A percentile compares a stretch with the other conserved stretches of the same genome.
These are phyloP conservation scores for Calonectria pteridis DNA, from an alignment of 2,329 filamentous ascomycete species.

Conservation along the genomic window DNA sequence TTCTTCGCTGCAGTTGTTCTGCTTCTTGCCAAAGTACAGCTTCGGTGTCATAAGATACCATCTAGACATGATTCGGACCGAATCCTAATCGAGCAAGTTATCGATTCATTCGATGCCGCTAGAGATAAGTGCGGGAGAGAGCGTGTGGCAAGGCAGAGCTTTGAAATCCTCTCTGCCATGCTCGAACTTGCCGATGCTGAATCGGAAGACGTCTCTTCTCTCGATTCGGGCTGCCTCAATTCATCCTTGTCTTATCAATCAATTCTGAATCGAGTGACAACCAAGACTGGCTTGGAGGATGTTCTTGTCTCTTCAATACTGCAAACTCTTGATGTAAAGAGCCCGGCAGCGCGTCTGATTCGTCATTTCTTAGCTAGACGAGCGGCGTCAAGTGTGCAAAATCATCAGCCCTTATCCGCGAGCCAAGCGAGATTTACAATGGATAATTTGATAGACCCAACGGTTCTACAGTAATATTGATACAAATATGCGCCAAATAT, in stretches of 20 bases:
- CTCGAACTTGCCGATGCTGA: background rate
- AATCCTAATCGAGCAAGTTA: constrained; percentile 25
- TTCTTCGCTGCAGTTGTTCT: constrained; percentile 22
- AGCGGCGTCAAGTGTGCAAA: background rate
- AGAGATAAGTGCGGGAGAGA: constrained; percentile 19
- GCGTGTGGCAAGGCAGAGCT: constrained; percentile 11
- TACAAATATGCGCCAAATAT: background rate
- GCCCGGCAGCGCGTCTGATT: constrained; percentile 8
- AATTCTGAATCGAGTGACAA: background rate
- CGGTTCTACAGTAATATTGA: background rate
- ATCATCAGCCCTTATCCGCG: background rate
- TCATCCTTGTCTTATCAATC: background rate
- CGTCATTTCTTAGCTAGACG: background rate
- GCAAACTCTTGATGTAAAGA: constrained; percentile 12
- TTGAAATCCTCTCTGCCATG: constrained; percentile 21
- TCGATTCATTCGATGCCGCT: constrained; percentile 15
- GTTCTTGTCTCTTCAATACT: constrained; percentile 23
- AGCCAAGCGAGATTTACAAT: background rate
- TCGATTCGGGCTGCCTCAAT: background rate
- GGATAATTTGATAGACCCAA: constrained; percentile 21
- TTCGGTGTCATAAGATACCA: background rate
- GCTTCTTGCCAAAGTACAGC: constrained; percentile 24
- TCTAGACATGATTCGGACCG: constrained; percentile 25
- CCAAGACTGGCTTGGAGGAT: constrained; percentile 20
- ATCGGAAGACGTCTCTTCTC: background rate